Percentiles rank a stretch among this genome's conserved stretches.
Evolutionary conservation across 2,329 filamentous ascomycete species (phyloP).

Genomic region (Bipolaris zeicola): DNA sequence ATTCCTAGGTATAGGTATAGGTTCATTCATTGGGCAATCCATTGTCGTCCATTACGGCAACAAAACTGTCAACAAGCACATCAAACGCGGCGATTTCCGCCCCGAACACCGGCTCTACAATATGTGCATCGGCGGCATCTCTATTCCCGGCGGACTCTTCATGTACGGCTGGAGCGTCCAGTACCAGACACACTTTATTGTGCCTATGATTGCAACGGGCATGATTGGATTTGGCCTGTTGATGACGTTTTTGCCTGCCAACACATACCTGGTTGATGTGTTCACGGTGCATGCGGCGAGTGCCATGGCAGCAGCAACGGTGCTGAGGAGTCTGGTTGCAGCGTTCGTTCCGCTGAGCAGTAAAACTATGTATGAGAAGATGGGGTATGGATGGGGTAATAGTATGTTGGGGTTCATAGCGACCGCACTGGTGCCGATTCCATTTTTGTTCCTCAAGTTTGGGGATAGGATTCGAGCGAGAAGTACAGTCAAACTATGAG

Average conservation of each 20-base stretch:
- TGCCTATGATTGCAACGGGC: conserved; percentile 42
- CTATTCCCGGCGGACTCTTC: conserved; percentile 46
- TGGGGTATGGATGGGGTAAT: conserved; percentile 51
- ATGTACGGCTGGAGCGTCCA: conserved; percentile 48
- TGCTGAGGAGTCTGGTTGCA: conserved; percentile 46
- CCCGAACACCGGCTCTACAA: conserved; percentile 45
- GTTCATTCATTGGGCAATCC: conserved; percentile 46
- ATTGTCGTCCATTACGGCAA: conserved; percentile 42
- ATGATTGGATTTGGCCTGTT: conserved; percentile 45
- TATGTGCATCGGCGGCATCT: conserved; percentile 42
- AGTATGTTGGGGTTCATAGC: conserved; percentile 46
- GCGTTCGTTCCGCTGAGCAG: conserved; percentile 50
- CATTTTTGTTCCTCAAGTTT: conserved; percentile 45
- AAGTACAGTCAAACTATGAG: conserved; percentile 37
- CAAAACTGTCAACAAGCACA: conserved; percentile 36
- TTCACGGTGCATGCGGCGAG: conserved; percentile 51
- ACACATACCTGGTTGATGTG: conserved; percentile 51
- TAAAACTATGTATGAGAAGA: conserved; percentile 46
- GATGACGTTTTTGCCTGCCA: conserved; percentile 47
- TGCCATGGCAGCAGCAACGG: conserved; percentile 51
- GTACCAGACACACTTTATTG: conserved; percentile 44
- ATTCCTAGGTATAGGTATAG: conserved; percentile 51
- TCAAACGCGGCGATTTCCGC: conserved; percentile 38
- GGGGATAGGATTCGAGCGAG: conserved; percentile 39
- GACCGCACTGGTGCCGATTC: conserved; percentile 39